Conservation (phyloP, 805 yeast species). For the Komagataella kurtzmanii region DNA sequence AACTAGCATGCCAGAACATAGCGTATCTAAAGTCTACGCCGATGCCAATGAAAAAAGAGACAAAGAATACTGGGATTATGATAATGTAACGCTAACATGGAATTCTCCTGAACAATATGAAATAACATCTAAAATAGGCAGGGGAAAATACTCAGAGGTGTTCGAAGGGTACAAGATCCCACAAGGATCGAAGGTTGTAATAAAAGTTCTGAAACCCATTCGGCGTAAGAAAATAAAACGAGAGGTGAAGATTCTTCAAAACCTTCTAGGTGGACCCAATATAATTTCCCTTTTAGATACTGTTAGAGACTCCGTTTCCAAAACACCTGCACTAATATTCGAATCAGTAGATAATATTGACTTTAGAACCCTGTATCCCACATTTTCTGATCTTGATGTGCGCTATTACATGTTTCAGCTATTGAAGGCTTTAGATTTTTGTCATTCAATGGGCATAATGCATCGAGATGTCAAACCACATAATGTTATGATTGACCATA, state of each 20-base stretch:
- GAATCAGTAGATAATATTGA: conserved; percentile 79
- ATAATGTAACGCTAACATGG: conserved; percentile 50
- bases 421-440: conserved; percentile 70
- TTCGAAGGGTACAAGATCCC: conserved; percentile 67
- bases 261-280: conserved; percentile 74
- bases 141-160: conserved; percentile 92
- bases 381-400: conserved; percentile 61
- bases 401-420: conserved; percentile 76
- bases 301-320: conserved; percentile 75
- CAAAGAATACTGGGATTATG: conserved; percentile 75
- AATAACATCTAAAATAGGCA: conserved; percentile 69
- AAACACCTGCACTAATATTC: conserved; percentile 81
- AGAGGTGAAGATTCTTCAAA: conserved; percentile 78
- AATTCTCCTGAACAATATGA: conserved; percentile 79
- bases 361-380: conserved; percentile 76
- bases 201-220: conserved; percentile 88
- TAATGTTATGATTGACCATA: conserved; percentile 85
- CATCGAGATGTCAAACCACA: conserved; percentile 93
- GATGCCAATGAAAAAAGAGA: conserved; percentile 71
- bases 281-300: conserved; percentile 65
- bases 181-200: conserved; percentile 56
- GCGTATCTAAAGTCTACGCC: conserved; percentile 62
- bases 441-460: conserved; percentile 91
- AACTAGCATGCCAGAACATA: conserved; percentile 15
- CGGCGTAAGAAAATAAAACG: conserved; percentile 86